Base-by-base conservation (phyloP, 2,329 filamentous ascomycete species). In the Aspergillus clavatus region DNA sequence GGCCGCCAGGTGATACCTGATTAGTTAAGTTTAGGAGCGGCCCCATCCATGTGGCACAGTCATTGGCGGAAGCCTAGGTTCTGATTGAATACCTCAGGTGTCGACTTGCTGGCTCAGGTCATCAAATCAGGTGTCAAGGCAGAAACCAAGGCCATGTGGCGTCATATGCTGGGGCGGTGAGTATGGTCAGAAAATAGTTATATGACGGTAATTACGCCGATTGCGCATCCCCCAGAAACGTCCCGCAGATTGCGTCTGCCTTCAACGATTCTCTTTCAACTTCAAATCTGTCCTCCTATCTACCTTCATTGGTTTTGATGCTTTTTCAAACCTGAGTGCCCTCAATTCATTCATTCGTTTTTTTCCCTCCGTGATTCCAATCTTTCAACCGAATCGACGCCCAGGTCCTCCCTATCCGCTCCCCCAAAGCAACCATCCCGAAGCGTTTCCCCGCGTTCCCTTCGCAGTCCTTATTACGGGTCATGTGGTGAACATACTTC, bases 111-210 rank as follows among this genome's bases (percentile, higher is more conserved):
- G 10, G 8, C 5, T 33, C 4, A 10, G 31, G 31, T 12, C 28
- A 16, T 6, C 7, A 8, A 8, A 53, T 37, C 54, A 47, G 53
- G 43, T 46, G 1, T 21, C 18, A 1, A 19, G 38, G 35, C 42
- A 35, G 37, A 22, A 24, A n/a, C n/a, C n/a, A n/a, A 42, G 18
- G 40, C 19, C 46, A 28, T 24, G 55, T 64, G 61, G 61, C 64
- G 69, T 66, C 61, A 63, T 63, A 60, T 56, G 50, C 33, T 27
- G 52, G 57, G 59, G 63, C 63, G 64, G 63, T 66, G 59, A 62
- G 54, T 37, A 40, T 37, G 24, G 22, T 23, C 24, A 36, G 40
- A 36, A 36, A n/a, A 33, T 42, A 51, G 51, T 46, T 57, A 43
- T 54, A 48, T 53, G 29, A 46, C 46, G 12, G 26, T 42, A 11